Conservation (phyloP, 345 rosid genomes). For the Linum tenue region DNA sequence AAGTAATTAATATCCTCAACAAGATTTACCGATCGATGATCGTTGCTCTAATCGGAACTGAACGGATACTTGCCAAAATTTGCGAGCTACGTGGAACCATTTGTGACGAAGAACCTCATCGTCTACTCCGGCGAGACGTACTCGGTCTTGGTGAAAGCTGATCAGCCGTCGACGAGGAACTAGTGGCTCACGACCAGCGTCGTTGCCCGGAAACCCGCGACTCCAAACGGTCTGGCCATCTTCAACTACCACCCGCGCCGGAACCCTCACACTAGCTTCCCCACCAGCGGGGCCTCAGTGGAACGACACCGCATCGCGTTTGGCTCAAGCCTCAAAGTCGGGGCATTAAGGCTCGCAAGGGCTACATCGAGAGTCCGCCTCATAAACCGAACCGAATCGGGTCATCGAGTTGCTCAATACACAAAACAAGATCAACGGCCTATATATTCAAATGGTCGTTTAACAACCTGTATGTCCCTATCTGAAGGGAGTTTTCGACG, state of each 20-base stretch:
- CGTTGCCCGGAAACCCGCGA: background rate
- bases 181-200: constrained; percentile 3
- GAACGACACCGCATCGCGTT: constrained; percentile 7
- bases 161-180: constrained; percentile 10
- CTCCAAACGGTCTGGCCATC: constrained; percentile 13
- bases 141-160: background rate
- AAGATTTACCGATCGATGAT: too few relatives aligned
- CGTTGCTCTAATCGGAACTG: too few relatives aligned
- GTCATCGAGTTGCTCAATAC: constrained; percentile 5
- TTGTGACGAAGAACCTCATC: background rate
- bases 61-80: too few relatives aligned
- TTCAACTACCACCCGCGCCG: constrained; percentile 8
- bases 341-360: constrained; percentile 9
- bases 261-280: background rate
- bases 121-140: constrained; percentile 11
- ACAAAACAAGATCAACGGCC: constrained; percentile 6
- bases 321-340: constrained; percentile 10
- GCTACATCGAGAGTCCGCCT: background rate
- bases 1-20: too few relatives aligned
- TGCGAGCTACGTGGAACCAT: constrained; percentile 10
- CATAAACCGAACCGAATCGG: background rate
- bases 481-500: background rate
- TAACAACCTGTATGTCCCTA: constrained; percentile 3
- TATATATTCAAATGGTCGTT: background rate
- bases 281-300: constrained; percentile 12